Conservation (phyloP, 75 land plant species). For the Isoetes taiwanensis region DNA sequence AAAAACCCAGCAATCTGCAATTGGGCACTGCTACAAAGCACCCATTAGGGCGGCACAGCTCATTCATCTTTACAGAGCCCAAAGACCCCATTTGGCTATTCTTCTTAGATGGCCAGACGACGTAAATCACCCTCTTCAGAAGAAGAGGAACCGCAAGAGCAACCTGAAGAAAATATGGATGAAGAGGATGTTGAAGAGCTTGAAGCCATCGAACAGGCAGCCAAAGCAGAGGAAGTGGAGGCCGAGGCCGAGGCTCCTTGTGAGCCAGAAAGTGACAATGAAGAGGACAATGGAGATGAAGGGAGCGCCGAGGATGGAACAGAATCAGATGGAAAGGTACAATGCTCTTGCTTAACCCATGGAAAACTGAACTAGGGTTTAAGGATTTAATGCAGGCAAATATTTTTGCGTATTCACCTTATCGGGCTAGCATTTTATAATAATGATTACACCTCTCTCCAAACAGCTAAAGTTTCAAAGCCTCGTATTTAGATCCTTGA, state of each 20-base stretch:
- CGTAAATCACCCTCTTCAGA: slow-evolving; percentile 1
- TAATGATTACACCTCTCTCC: too few relatives aligned
- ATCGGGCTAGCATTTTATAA: not conserved
- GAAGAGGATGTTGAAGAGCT: slow-evolving; percentile 1
- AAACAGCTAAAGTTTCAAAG: too few relatives aligned
- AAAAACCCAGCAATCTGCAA: too few relatives aligned
- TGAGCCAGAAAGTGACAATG: not conserved
- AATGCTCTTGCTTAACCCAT: too few relatives aligned
- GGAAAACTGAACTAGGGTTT: too few relatives aligned
- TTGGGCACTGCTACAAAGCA: too few relatives aligned
- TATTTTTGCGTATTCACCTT: not conserved
- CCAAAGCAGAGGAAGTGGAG: not conserved
- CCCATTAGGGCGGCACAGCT: too few relatives aligned
- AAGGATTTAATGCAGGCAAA: not conserved
- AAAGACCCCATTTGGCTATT: too few relatives aligned
- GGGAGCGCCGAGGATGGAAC: not conserved
- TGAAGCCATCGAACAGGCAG: slow-evolving; percentile 1
- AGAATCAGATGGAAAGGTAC: too few relatives aligned
- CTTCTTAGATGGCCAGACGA: slow-evolving; percentile 2
- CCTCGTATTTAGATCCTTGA: too few relatives aligned
- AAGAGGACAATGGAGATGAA: not conserved
- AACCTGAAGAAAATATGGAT: not conserved
- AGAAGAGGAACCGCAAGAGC: not conserved
- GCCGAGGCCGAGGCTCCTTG: not conserved
- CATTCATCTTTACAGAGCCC: too few relatives aligned